Conservation (phyloP, 2,329 filamentous ascomycete genomes). For the Colletotrichum shisoi region DNA sequence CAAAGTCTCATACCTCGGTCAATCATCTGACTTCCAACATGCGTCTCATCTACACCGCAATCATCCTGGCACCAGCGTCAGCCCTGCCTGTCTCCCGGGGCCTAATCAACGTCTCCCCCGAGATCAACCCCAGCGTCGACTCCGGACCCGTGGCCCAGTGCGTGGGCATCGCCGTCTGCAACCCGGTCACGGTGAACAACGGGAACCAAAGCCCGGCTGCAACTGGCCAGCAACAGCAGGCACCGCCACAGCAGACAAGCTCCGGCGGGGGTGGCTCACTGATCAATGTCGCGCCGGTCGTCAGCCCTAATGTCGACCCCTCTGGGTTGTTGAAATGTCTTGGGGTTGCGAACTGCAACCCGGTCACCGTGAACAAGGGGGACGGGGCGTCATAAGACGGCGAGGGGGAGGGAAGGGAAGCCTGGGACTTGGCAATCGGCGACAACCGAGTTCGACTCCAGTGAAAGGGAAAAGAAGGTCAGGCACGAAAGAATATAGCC, state of each 20-base stretch:
- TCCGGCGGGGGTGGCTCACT: background rate
- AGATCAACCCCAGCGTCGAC: constrained; percentile 2
- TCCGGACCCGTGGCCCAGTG: background rate
- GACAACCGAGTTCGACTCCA: no score
- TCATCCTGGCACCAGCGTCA: background rate
- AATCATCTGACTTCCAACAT: background rate
- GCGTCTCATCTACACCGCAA: background rate
- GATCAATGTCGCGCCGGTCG: constrained; percentile 4
- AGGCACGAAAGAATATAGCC: no score
- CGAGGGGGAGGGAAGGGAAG: background rate
- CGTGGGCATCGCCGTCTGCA: constrained; percentile 5
- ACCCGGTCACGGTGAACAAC: background rate
- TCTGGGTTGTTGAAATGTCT: background rate
- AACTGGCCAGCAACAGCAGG: background rate
- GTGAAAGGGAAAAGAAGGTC: no score
- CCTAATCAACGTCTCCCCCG: constrained; percentile 4
- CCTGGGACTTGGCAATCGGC: no score
- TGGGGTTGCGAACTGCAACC: background rate
- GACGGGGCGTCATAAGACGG: background rate
- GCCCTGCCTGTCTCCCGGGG: background rate
- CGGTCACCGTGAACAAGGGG: constrained; percentile 1
- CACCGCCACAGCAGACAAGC: background rate
- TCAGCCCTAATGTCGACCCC: background rate
- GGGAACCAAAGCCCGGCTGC: background rate
- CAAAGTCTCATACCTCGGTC: background rate